Conservation (phyloP, 179 eudicot species). For the Drosera spatulata region DNA sequence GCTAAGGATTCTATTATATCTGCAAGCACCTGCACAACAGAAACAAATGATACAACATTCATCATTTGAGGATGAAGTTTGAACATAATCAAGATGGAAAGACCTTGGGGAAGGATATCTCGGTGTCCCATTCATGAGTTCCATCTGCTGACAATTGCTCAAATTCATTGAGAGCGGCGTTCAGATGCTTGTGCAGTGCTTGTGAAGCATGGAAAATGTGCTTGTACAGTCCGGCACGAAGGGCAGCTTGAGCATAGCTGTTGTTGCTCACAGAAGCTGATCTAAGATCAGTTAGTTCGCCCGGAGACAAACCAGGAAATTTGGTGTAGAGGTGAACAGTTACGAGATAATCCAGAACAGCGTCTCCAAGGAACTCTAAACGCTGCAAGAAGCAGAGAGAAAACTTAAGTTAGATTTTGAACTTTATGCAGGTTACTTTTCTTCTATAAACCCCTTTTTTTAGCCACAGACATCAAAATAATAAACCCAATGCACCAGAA, state of each 20-base stretch:
- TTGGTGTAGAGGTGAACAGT: slow-evolving; percentile 50
- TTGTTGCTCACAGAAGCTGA: slow-evolving; percentile 85
- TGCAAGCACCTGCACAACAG: slow-evolving; percentile 55
- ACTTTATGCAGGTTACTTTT: too few relatives aligned
- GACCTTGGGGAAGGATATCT: slow-evolving; percentile 64
- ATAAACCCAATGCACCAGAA: too few relatives aligned
- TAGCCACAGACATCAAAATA: too few relatives aligned
- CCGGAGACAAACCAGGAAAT: slow-evolving; percentile 72
- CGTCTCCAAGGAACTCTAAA: slow-evolving; percentile 83
- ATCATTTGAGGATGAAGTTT: neutral
- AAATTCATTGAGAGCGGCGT: slow-evolving; percentile 17
- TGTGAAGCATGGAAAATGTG: slow-evolving; percentile 67
- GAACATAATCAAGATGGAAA: neutral
- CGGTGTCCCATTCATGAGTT: slow-evolving; percentile 71
- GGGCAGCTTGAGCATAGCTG: slow-evolving; percentile 55
- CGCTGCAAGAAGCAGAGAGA: slow-evolving; percentile 36
- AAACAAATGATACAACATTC: neutral
- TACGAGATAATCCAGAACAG: slow-evolving; percentile 63
- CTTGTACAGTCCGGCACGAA: slow-evolving; percentile 48
- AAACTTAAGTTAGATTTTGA: neutral
- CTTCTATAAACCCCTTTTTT: too few relatives aligned
- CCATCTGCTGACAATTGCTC: slow-evolving; percentile 21
- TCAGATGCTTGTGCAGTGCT: slow-evolving; percentile 38
- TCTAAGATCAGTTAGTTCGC: slow-evolving; percentile 62
- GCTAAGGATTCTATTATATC: slow-evolving; percentile 88